A percentile compares a stretch with the other conserved stretches of the same genome.
These are phyloP conservation scores for Phytophthora nicotianae DNA, from an alignment of 352 stramenopile species.

Conservation along the genomic window DNA sequence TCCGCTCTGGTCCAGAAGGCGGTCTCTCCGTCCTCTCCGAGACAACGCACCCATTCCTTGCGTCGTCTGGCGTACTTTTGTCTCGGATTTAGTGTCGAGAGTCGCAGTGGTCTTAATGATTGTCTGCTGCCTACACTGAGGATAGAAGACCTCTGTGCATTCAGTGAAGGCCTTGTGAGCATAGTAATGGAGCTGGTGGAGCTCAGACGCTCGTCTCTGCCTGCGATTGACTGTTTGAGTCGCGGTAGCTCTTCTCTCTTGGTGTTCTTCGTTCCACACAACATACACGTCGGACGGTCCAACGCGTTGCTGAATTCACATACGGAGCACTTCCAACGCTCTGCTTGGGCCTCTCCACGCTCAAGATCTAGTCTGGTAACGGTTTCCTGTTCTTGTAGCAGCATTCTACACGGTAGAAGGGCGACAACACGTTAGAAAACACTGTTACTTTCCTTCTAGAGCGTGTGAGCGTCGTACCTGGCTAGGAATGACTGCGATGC, in stretches of 20 bases:
- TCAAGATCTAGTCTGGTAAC: slow-evolving; percentile 80
- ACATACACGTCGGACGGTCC: slow-evolving; percentile 61
- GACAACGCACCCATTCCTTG: slow-evolving; percentile 80
- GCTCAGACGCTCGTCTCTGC: slow-evolving; percentile 31
- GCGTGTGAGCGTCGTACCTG: slow-evolving; percentile 30
- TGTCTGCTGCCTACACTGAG: slow-evolving; percentile 22
- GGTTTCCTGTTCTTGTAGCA: slow-evolving; percentile 59
- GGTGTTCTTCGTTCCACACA: slow-evolving; percentile 78
- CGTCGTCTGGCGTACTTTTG: slow-evolving; percentile 79
- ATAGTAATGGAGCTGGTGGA: slow-evolving; percentile 36
- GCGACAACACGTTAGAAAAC: slow-evolving; percentile 2
- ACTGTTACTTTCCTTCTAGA: slow-evolving; percentile 3
- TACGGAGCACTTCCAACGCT: slow-evolving; percentile 79
- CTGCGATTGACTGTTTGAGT: slow-evolving; percentile 39
- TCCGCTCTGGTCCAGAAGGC: slow-evolving; percentile 76
- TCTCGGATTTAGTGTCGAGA: slow-evolving; percentile 72
- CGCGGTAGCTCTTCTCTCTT: slow-evolving; percentile 32
- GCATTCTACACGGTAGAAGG: slow-evolving; percentile 37
- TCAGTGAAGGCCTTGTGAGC: slow-evolving; percentile 30
- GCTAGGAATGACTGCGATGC: slow-evolving; percentile 54
- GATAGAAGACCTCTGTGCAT: slow-evolving; percentile 21
- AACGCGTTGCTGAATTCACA: slow-evolving; percentile 82
- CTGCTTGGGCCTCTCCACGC: slow-evolving; percentile 56
- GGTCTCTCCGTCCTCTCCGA: slow-evolving; percentile 60
- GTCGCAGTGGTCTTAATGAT: slow-evolving; percentile 38